A percentile compares a stretch with the other conserved stretches of the same genome.
phyloP scores from a whole-genome alignment of 2,329 filamentous ascomycete species.

The Sphaerulina musiva region DNA sequence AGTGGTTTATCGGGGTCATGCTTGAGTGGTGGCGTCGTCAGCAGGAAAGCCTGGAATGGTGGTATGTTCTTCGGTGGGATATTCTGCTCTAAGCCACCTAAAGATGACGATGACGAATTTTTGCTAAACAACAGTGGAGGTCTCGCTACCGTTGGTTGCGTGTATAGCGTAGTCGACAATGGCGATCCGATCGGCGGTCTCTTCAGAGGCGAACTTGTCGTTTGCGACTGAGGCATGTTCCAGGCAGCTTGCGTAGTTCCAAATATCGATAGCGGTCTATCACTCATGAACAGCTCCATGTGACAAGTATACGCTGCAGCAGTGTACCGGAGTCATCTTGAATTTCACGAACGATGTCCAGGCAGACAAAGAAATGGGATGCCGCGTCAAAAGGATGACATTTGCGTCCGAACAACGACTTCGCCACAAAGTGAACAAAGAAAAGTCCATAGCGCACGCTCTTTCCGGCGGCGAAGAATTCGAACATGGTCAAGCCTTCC shows the following conservation, averaged over 20 bases:
- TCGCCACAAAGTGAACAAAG: constrained; percentile 3
- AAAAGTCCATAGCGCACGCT: background rate
- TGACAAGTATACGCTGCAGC: background rate
- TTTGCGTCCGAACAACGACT: background rate
- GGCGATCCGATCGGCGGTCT: constrained; percentile 13
- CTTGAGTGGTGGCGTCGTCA: constrained; percentile 27
- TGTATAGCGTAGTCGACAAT: constrained; percentile 10
- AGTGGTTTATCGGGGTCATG: constrained; percentile 29
- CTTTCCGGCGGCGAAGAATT: background rate
- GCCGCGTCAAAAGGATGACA: background rate
- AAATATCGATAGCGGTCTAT: constrained; percentile 23
- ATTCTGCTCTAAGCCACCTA: constrained; percentile 24
- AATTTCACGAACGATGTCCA: background rate
- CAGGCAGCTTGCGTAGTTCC: constrained; percentile 21
- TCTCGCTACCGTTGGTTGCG: constrained; percentile 2
- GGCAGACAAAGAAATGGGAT: constrained; percentile 9
- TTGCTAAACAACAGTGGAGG: constrained; percentile 9
- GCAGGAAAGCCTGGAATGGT: constrained; percentile 32
- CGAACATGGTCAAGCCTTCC: background rate
- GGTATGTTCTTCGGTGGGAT: constrained; percentile 26
- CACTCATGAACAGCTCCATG: constrained; percentile 24
- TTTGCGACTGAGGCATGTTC: constrained; percentile 12
- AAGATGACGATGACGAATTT: constrained; percentile 20
- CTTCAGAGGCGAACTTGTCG: constrained; percentile 12
- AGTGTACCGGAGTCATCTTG: background rate